Evolutionary conservation across 192 early-diverging fungal genomes (phyloP).

Genomic region (Coemansia sp.): DNA sequence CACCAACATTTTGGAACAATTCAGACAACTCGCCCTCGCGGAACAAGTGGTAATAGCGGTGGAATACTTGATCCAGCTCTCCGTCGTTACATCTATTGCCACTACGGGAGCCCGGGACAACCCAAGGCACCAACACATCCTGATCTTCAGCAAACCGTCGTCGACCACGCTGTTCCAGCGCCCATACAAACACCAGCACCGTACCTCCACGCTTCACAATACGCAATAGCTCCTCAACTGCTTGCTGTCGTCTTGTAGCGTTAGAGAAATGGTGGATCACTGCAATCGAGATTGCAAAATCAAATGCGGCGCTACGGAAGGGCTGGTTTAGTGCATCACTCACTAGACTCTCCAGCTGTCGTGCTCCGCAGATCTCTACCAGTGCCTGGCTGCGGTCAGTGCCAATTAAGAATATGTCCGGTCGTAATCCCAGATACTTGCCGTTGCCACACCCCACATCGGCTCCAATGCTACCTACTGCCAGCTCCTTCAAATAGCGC

Average conservation of each 20-base stretch:
- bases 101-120: conserved; percentile 58
- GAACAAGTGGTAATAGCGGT: conserved; percentile 94
- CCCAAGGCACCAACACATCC: conserved; percentile 95
- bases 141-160: conserved; percentile 80
- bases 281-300: conserved; percentile 94
- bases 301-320: conserved; percentile 70
- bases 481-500: conserved; percentile 64
- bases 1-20: conserved; percentile 57
- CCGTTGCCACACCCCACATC: conserved; percentile 98
- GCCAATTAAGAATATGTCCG: conserved; percentile 73
- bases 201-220: conserved; percentile 69
- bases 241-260: conserved; percentile 66
- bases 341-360: conserved; percentile 79
- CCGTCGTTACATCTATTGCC: neutral
- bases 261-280: conserved; percentile 93
- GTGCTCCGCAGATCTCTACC: conserved; percentile 68
- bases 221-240: conserved; percentile 75
- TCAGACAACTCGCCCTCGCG: conserved; percentile 79
- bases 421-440: conserved; percentile 91
- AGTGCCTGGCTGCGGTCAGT: conserved; percentile 82
- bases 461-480: conserved; percentile 75
- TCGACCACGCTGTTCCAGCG: conserved; percentile 82
- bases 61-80: conserved; percentile 44
- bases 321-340: conserved; percentile 78
- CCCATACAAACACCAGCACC: conserved; percentile 93